A percentile compares a stretch with the other conserved stretches of the same genome.
phyloP scores from a whole-genome alignment of 257 asterid genomes.

The Solanum boliviense region DNA sequence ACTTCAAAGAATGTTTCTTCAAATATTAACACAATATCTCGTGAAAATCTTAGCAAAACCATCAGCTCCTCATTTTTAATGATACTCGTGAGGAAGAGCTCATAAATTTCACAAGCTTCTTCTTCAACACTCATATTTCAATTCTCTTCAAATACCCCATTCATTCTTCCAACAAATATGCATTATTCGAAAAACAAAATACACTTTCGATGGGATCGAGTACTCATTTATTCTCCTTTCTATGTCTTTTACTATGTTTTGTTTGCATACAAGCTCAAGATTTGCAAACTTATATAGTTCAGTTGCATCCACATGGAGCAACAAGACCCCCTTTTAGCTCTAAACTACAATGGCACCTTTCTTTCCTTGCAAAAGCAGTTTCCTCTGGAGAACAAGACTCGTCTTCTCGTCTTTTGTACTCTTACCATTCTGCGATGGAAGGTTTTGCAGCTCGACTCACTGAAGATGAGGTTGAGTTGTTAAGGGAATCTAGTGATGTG shows the following conservation, averaged over 20 bases:
- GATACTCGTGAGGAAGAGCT: conserved; percentile 90
- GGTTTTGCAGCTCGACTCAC: conserved; percentile 83
- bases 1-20: not conserved
- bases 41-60: not conserved
- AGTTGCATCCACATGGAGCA: conserved; percentile 53
- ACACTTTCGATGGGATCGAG: conserved; percentile 25
- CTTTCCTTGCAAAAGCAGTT: conserved; percentile 41
- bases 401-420: conserved; percentile 61
- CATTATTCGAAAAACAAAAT: not conserved
- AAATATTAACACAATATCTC: not conserved
- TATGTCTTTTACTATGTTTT: conserved; percentile 13
- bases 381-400: conserved; percentile 18
- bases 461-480: conserved; percentile 24
- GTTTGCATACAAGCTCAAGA: conserved; percentile 25
- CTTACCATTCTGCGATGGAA: conserved; percentile 64
- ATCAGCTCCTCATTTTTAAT: not conserved
- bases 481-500: conserved; percentile 33
- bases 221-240: conserved; percentile 12
- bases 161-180: conserved; percentile 15
- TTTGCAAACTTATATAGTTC: conserved; percentile 67
- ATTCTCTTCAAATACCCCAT: conserved; percentile 44
- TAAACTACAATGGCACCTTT: conserved; percentile 74
- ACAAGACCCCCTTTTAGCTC: conserved; percentile 35
- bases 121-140: conserved; percentile 1
- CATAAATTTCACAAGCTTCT: conserved; percentile 65